Conservation (phyloP, 2,329 filamentous ascomycete species). For the Aureobasidium sp. region DNA sequence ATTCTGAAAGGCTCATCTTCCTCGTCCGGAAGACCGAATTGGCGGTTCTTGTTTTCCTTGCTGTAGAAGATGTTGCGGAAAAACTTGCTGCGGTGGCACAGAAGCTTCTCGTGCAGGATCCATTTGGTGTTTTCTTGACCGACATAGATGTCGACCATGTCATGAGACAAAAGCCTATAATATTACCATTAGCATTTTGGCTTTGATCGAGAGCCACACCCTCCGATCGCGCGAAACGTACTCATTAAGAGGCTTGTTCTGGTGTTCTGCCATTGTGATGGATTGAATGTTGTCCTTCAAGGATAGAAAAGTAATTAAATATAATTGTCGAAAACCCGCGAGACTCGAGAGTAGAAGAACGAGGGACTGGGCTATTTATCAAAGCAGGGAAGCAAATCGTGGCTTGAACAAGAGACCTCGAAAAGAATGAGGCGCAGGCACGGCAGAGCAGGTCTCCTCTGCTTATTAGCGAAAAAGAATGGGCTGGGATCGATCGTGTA, state of each 20-base stretch:
- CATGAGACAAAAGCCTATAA: conserved; percentile 47
- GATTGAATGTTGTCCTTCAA: background rate
- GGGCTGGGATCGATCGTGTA: conserved; percentile 2
- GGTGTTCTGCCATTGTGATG: conserved; percentile 18
- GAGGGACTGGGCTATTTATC: background rate
- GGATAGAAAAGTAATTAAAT: background rate
- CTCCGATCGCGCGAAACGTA: conserved; percentile 21
- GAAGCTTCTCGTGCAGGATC: conserved; percentile 50
- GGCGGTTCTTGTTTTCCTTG: conserved; percentile 30
- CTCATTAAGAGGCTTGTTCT: conserved; percentile 39
- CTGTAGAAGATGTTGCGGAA: conserved; percentile 47
- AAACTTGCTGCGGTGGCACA: conserved; percentile 48
- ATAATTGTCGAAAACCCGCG: background rate
- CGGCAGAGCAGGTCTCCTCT: background rate
- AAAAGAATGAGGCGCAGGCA: conserved; percentile 8
- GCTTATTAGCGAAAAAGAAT: background rate
- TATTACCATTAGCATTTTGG: background rate
- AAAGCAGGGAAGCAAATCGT: background rate
- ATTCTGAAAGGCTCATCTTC: conserved; percentile 46
- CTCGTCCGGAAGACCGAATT: conserved; percentile 46
- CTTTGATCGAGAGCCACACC: background rate
- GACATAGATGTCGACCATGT: conserved; percentile 52
- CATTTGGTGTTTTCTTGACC: conserved; percentile 48
- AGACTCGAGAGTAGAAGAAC: background rate
- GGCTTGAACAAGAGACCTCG: background rate